phyloP scores from a whole-genome alignment of 1,284 basidiomycete species.

The Ganoderma lucidum region DNA sequence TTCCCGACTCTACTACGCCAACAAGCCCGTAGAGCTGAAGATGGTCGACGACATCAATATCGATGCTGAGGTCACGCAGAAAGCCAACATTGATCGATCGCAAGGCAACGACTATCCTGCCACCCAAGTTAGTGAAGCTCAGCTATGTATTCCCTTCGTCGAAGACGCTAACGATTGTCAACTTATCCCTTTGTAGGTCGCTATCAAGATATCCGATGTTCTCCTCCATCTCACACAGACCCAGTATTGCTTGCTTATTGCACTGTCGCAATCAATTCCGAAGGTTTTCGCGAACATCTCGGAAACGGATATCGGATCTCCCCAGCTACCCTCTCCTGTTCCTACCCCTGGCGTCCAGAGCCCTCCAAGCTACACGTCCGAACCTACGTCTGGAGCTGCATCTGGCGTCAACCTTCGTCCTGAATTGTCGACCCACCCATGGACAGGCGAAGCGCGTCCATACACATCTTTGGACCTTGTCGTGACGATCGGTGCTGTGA shows the following conservation, averaged over 20 bases:
- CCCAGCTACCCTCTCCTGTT: conserved; percentile 16
- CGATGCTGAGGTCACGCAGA: conserved; percentile 76
- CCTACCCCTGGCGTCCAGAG: not conserved
- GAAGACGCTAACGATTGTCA: not conserved
- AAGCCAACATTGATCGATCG: conserved; percentile 56
- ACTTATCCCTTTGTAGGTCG: conserved; percentile 54
- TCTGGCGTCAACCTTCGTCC: conserved; percentile 60
- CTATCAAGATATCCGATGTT: conserved; percentile 88
- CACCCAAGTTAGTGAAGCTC: conserved; percentile 62
- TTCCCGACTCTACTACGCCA: conserved; percentile 68
- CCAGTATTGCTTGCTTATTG: conserved; percentile 88
- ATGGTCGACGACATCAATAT: conserved; percentile 95
- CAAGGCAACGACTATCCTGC: conserved; percentile 65
- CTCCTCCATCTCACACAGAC: conserved; percentile 88
- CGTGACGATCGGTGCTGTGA: conserved; percentile 79
- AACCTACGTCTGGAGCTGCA: conserved; percentile 21
- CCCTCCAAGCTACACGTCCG: not conserved
- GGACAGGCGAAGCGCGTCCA: conserved; percentile 40
- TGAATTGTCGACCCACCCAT: conserved; percentile 52
- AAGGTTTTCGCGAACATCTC: conserved; percentile 63
- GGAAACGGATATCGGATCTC: conserved; percentile 39
- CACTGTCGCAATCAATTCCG: conserved; percentile 79
- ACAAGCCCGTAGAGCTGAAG: conserved; percentile 66
- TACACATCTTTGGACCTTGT: conserved; percentile 83
- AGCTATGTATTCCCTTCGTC: conserved; percentile 10